Conservation (phyloP, 306 rosid species). For the Malus sylvestris region DNA sequence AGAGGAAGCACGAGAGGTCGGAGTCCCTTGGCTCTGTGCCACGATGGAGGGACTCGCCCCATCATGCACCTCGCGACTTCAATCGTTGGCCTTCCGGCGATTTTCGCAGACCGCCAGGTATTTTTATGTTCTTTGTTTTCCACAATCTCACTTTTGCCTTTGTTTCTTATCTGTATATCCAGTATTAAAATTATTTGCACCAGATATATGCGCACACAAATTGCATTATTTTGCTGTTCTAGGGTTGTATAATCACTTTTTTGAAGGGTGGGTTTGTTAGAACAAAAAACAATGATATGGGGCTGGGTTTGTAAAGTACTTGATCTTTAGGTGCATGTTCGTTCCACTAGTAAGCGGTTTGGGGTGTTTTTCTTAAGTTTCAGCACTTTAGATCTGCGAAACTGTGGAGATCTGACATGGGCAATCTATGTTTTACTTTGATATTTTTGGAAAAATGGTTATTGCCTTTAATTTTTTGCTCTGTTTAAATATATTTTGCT, state of each 20-base stretch:
- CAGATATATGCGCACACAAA: not conserved
- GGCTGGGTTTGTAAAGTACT: not conserved
- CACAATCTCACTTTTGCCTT: not conserved
- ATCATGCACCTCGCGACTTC: slow-evolving; percentile 63
- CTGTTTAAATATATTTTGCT: not conserved
- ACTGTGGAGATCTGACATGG: slow-evolving; percentile 29
- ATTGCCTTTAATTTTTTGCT: not conserved
- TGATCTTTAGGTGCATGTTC: not conserved
- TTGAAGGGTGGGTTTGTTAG: not conserved
- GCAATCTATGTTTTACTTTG: not conserved
- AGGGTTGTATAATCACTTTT: not conserved
- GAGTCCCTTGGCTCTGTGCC: slow-evolving; percentile 69
- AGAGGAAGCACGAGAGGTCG: slow-evolving; percentile 98
- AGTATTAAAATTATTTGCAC: not conserved
- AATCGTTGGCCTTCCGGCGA: slow-evolving; percentile 78
- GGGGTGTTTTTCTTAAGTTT: not conserved
- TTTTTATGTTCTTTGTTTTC: not conserved
- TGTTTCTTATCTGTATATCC: not conserved
- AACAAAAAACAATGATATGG: not conserved
- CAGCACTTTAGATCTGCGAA: slow-evolving; percentile 15
- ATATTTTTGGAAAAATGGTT: not conserved
- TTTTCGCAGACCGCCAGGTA: slow-evolving; percentile 75
- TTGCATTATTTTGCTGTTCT: not conserved
- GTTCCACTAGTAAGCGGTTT: not conserved
- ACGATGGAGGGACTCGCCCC: slow-evolving; percentile 92